These are phyloP conservation scores for Penicillium sp. DNA, from an alignment of 2,329 filamentous ascomycete species.

Conservation along the genomic window DNA sequence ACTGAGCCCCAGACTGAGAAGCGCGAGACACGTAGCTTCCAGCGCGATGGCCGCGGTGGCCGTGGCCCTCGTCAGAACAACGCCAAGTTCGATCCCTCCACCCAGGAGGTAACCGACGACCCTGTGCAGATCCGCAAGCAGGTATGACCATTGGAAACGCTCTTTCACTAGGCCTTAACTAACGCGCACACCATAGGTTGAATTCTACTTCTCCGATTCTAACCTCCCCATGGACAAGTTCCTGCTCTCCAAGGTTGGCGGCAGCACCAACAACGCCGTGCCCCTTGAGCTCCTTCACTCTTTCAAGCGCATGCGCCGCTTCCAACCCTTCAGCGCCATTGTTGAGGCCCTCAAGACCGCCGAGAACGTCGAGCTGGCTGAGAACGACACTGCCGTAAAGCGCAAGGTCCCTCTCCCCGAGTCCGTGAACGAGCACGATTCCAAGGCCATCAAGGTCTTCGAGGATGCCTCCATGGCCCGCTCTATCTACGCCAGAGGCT, in stretches of 20 bases:
- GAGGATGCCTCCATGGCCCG: constrained; percentile 67
- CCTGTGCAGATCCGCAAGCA: constrained; percentile 79
- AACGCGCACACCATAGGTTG: constrained; percentile 58
- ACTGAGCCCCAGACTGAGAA: constrained; percentile 17
- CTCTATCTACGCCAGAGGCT: constrained; percentile 91
- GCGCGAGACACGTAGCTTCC: constrained; percentile 25
- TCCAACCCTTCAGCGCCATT: constrained; percentile 81
- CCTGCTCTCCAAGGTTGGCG: constrained; percentile 74
- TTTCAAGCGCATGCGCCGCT: constrained; percentile 95
- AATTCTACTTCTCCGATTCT: constrained; percentile 93
- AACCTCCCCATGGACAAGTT: constrained; percentile 89
- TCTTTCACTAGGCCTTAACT: background rate
- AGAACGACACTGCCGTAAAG: constrained; percentile 68
- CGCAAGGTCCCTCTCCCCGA: constrained; percentile 70
- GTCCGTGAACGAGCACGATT: constrained; percentile 55
- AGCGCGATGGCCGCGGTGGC: constrained; percentile 26
- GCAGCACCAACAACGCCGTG: constrained; percentile 71
- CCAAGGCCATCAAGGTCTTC: constrained; percentile 53
- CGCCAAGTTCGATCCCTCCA: constrained; percentile 68
- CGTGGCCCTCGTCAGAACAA: constrained; percentile 48
- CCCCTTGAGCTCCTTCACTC: constrained; percentile 72
- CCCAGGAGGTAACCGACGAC: constrained; percentile 69
- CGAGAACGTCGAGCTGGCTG: constrained; percentile 67
- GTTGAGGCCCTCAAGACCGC: constrained; percentile 80
- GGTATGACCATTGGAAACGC: constrained; percentile 47